Evolutionary conservation across 768 basidiomycete species (phyloP).

Genomic region (Candolleomyces aberdarensis): DNA sequence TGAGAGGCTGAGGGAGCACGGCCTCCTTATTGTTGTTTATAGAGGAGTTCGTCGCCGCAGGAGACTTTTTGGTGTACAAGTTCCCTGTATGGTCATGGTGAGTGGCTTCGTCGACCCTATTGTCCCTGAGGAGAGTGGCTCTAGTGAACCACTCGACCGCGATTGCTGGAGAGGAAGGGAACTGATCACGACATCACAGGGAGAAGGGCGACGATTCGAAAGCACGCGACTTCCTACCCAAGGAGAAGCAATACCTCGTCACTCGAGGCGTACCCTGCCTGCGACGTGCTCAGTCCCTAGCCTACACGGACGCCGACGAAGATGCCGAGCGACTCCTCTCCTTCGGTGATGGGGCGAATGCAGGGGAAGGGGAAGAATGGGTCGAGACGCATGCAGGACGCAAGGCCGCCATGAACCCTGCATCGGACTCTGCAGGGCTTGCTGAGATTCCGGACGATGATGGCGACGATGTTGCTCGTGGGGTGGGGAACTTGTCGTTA

Average conservation of each 20-base stretch:
- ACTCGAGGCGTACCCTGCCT: constrained; percentile 97
- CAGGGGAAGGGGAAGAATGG: constrained; percentile 80
- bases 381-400: constrained; percentile 95
- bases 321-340: constrained; percentile 91
- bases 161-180: too few relatives aligned
- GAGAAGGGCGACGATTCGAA: constrained; percentile 88
- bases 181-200: constrained; percentile 41
- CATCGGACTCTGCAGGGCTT: constrained; percentile 40
- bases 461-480: constrained; percentile 41
- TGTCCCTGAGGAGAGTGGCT: neutral
- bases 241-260: constrained; percentile 95
- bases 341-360: constrained; percentile 49
- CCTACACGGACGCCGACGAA: constrained; percentile 94
- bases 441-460: constrained; percentile 89
- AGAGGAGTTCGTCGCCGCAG: constrained; percentile 99
- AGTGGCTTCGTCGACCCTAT: constrained; percentile 21
- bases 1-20: neutral
- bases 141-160: neutral
- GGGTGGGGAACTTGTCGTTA: constrained; percentile 47
- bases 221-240: constrained; percentile 87
- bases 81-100: constrained; percentile 98
- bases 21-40: neutral
- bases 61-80: constrained; percentile 96
- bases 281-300: constrained; percentile 85
- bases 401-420: constrained; percentile 52